Conservation (phyloP, 176 grass and related monocot genomes). For the Zoysia pacifica region DNA sequence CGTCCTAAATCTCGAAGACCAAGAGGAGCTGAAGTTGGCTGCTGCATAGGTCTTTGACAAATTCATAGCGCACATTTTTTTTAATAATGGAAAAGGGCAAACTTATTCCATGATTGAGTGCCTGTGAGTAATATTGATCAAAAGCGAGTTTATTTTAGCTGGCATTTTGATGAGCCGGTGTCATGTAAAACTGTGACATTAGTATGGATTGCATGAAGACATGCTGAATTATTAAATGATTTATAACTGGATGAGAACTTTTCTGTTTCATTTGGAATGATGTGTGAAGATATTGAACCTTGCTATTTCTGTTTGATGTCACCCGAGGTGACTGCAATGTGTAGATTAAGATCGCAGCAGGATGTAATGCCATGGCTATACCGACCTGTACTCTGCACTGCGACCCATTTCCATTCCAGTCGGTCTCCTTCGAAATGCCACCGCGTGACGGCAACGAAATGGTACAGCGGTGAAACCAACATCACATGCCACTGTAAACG, state of each 20-base stretch:
- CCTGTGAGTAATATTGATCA: conserved; percentile 27
- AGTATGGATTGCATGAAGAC: conserved; percentile 24
- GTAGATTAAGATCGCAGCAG: background rate
- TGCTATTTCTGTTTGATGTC: background rate
- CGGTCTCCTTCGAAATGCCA: no score
- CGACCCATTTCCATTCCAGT: no score
- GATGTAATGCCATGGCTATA: no score
- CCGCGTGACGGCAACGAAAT: background rate
- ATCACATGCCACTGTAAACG: conserved; percentile 1
- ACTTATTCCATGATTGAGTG: conserved; percentile 45
- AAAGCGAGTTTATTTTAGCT: conserved; percentile 24
- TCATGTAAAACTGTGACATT: background rate
- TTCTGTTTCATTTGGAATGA: background rate
- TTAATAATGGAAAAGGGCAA: conserved; percentile 53
- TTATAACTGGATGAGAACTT: background rate
- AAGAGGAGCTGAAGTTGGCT: conserved; percentile 65
- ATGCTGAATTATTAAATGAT: background rate
- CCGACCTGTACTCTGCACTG: no score
- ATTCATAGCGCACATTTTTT: conserved; percentile 32
- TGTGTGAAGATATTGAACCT: background rate
- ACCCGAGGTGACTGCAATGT: background rate
- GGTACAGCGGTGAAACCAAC: background rate
- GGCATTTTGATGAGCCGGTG: conserved; percentile 44
- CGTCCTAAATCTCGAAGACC: conserved; percentile 79
- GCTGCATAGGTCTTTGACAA: conserved; percentile 47